Percentiles rank a stretch among this genome's conserved stretches.
Conservation (phyloP, 2,329 filamentous ascomycete species). For the Aspergillus oerlinghausenensis region DNA sequence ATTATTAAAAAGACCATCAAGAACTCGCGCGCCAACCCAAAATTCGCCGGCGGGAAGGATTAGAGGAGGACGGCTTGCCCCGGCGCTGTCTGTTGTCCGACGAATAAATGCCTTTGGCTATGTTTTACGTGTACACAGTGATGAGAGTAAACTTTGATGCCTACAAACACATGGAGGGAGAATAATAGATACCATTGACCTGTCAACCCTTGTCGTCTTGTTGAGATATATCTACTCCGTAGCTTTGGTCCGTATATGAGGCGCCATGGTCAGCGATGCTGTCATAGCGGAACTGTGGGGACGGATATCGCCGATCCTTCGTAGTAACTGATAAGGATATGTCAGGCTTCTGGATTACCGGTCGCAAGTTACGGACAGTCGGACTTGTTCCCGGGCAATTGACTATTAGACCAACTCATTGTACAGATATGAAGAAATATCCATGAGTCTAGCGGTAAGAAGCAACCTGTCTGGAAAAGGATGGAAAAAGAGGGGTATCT, state of each 20-base stretch:
- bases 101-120: conserved; percentile 6
- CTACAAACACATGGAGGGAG: conserved; percentile 14
- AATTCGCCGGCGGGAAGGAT: conserved; percentile 23
- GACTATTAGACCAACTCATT: neutral
- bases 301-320: neutral
- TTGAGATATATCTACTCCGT: neutral
- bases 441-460: neutral
- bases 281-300: neutral
- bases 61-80: neutral
- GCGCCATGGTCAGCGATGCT: neutral
- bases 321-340: neutral
- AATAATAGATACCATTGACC: conserved; percentile 31
- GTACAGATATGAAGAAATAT: neutral
- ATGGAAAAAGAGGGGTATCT: conserved; percentile 1
- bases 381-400: neutral
- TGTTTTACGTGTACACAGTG: conserved; percentile 26
- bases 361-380: neutral
- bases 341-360: neutral
- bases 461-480: neutral
- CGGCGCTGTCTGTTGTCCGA: neutral
- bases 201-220: neutral
- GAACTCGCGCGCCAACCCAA: conserved; percentile 39
- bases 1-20: conserved; percentile 79
- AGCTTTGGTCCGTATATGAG: too few species aligned
- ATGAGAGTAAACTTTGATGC: conserved; percentile 21